Evolutionary conservation across 2,329 filamentous ascomycete genomes (phyloP).

Genomic region (Trichoderma sp.): DNA sequence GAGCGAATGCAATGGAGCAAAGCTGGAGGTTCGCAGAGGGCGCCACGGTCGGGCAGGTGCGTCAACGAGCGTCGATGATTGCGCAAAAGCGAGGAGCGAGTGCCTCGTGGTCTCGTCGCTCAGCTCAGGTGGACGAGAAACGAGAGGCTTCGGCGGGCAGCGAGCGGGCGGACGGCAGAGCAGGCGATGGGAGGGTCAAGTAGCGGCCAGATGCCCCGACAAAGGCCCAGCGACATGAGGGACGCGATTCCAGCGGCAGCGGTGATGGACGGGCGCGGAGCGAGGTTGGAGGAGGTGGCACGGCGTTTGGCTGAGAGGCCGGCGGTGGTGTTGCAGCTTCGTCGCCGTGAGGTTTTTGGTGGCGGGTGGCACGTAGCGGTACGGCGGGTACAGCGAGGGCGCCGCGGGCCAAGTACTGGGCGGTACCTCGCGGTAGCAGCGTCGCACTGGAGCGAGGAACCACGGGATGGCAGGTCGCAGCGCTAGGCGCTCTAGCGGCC

Average conservation of each 20-base stretch:
- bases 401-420: background rate
- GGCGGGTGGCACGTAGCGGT: constrained; percentile 20
- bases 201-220: constrained; percentile 24
- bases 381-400: background rate
- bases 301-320: constrained; percentile 15
- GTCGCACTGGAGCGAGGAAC: constrained; percentile 1
- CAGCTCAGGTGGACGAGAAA: constrained; percentile 3
- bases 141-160: constrained; percentile 7
- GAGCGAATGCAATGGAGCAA: background rate
- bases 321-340: constrained; percentile 23
- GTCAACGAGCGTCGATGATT: constrained; percentile 9
- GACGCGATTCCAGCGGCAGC: constrained; percentile 19
- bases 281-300: constrained; percentile 21
- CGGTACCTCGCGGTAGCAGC: background rate
- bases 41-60: background rate
- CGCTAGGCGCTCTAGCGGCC: background rate
- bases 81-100: background rate
- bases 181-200: constrained; percentile 20
- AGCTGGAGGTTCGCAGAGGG: background rate
- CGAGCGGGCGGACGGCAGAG: constrained; percentile 13
- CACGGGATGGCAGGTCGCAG: background rate
- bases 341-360: constrained; percentile 19
- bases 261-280: constrained; percentile 4
- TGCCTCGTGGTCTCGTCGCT: background rate
- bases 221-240: constrained; percentile 25